These are phyloP conservation scores for Crithidia thermophila DNA, from an alignment of 208 protist species.

Conservation along the genomic window DNA sequence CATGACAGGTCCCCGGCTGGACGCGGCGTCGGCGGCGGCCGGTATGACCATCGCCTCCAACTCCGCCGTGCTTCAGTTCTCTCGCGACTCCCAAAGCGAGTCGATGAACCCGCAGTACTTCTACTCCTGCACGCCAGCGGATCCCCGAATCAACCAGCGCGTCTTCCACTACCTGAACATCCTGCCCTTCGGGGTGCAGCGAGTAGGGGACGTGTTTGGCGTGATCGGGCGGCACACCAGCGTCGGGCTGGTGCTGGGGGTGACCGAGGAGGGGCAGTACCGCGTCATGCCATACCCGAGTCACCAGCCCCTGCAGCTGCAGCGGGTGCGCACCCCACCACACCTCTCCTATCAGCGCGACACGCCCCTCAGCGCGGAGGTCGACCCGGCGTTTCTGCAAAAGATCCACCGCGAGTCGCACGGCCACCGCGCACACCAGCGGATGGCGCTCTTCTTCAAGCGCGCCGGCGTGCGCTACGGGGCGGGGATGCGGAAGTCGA, in stretches of 20 bases:
- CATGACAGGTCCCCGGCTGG: constrained; percentile 1
- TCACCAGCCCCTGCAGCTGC: constrained; percentile 9
- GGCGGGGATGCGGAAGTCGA: not conserved
- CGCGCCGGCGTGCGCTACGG: constrained; percentile 8
- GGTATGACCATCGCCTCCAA: not conserved
- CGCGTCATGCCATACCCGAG: constrained; percentile 45
- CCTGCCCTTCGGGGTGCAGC: constrained; percentile 59
- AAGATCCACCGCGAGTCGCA: constrained; percentile 22
- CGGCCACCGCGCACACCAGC: constrained; percentile 8
- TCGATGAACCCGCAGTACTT: constrained; percentile 6
- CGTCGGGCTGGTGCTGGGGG: constrained; percentile 45
- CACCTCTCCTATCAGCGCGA: constrained; percentile 19
- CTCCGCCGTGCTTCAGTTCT: not conserved
- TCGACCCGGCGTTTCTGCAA: constrained; percentile 14
- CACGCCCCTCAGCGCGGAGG: constrained; percentile 1
- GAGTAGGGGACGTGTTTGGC: constrained; percentile 48
- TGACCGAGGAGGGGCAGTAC: constrained; percentile 40
- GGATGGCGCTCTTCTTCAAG: constrained; percentile 8
- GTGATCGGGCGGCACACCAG: constrained; percentile 65
- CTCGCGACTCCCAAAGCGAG: constrained; percentile 25
- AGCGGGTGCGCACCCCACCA: constrained; percentile 14
- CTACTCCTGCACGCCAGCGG: constrained; percentile 52
- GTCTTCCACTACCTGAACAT: constrained; percentile 65
- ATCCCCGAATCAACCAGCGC: constrained; percentile 35
- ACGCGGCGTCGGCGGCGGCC: not conserved